Base-by-base conservation (phyloP, 495 filamentous ascomycete species). In the Hyaloscypha bicolor region DNA sequence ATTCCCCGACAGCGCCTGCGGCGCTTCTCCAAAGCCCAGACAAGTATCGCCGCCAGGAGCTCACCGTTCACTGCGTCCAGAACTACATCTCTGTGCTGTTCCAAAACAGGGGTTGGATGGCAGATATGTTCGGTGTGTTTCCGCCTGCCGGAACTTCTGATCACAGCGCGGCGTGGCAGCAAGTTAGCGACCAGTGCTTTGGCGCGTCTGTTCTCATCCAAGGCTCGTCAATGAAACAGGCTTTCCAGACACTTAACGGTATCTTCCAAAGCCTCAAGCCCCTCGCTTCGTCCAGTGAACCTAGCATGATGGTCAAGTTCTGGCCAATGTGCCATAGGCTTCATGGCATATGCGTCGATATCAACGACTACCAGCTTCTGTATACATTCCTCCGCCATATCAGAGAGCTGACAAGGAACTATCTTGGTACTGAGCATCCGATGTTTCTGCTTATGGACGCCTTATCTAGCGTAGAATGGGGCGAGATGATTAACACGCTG, bases 241-340 rank as follows among this genome's bases (percentile, higher is more conserved):
- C n/a, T n/a, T n/a, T n/a, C n/a, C 33, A 37, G 33, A 3, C 3
- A 3, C 37, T 37, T 5, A 4, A 4, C 1, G n/a, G n/a, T n/a
- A n/a, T n/a, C n/a, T n/a, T n/a, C n/a, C 33, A 30, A 42, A 35
- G 12, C 4, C 35, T 21, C 9, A 8, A 42, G 21, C 14, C 22
- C 25, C 59, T 62, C 4, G 14, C 2, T 12, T 32, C 19, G 2
- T 45, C 16, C 22, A 2, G 4, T 3, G 59, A 62, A 22, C 59
- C 59, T 30, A 8, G 35, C 5, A 62, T 62, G 59, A 33, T 62
- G 12, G 59, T 62, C 59, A 62, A 62, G 33, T 62, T 62, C 59
- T 62, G 59, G 59, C 31, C n/a, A 29, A 62, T 62, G 12, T 62
- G 59, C 37, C 59, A 21, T 25, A 48, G 48, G 6, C 2, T 62